A percentile compares a stretch with the other conserved stretches of the same genome.
Conservation (phyloP, 1,284 basidiomycete genomes). For the Ganoderma resinaceum region DNA sequence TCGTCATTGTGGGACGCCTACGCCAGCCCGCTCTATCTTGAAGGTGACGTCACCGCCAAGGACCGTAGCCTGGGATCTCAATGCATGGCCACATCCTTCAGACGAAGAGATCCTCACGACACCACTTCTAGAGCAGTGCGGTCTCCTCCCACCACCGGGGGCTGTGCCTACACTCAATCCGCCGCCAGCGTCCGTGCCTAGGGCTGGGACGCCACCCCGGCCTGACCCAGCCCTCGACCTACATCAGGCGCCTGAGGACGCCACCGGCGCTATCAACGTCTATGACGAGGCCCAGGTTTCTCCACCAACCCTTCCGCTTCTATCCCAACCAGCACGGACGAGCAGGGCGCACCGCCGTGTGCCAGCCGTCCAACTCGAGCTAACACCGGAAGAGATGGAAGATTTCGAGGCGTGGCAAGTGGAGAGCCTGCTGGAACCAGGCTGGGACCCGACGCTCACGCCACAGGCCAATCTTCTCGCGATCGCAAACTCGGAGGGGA, state of each 20-base stretch:
- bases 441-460: neutral
- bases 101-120: constrained; percentile 3
- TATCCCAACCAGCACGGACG: neutral
- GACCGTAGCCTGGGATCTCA: constrained; percentile 23
- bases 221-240: neutral
- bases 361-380: neutral
- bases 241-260: neutral
- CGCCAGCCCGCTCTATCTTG: constrained; percentile 20
- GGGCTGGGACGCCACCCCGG: neutral
- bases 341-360: neutral
- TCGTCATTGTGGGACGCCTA: constrained; percentile 4
- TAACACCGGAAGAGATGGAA: neutral
- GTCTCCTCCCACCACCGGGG: neutral
- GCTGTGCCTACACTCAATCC: neutral
- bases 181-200: neutral
- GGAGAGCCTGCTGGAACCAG: constrained; percentile 14
- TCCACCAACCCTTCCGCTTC: too few species aligned
- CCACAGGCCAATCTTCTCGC: neutral
- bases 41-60: constrained; percentile 24
- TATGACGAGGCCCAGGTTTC: neutral
- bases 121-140: constrained; percentile 2
- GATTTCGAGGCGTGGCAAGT: constrained; percentile 21
- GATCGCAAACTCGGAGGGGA: neutral
- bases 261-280: neutral
- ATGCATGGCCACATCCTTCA: constrained; percentile 13